phyloP scores from a whole-genome alignment of 148 eudicot genomes.

The Pharnaceum exiguum region DNA sequence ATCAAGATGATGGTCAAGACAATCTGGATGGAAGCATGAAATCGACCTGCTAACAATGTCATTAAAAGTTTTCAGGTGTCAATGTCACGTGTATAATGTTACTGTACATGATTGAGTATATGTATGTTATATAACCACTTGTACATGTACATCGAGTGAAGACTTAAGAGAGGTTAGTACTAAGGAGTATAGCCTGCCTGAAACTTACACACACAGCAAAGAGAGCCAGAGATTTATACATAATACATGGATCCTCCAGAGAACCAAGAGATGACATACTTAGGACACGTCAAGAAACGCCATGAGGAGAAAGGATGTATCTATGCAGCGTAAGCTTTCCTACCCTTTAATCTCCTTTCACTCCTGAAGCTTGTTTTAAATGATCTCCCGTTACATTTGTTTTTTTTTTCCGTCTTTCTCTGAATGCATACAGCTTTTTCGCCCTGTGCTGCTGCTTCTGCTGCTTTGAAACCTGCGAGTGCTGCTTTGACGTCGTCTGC shows the following conservation, averaged over 20 bases:
- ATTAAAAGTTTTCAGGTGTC: no score
- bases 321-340: conserved; percentile 16
- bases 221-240: background rate
- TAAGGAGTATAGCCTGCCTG: no score
- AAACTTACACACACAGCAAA: background rate
- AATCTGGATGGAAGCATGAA: no score
- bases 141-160: no score
- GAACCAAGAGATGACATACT: conserved; percentile 12
- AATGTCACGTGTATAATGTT: no score
- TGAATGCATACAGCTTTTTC: conserved; percentile 19
- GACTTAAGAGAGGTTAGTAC: no score
- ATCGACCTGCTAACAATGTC: no score
- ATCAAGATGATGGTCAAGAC: no score
- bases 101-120: no score
- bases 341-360: background rate
- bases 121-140: no score
- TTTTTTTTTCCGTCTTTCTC: background rate
- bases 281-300: conserved; percentile 20
- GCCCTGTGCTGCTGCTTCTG: conserved; percentile 31
- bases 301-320: conserved; percentile 22
- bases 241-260: conserved; percentile 15
- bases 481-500: conserved; percentile 27
- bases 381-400: no score
- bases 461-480: conserved; percentile 35
- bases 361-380: background rate